Evolutionary conservation across 192 early-diverging fungal species (phyloP).

Genomic region (Ambispora gerdemannii): DNA sequence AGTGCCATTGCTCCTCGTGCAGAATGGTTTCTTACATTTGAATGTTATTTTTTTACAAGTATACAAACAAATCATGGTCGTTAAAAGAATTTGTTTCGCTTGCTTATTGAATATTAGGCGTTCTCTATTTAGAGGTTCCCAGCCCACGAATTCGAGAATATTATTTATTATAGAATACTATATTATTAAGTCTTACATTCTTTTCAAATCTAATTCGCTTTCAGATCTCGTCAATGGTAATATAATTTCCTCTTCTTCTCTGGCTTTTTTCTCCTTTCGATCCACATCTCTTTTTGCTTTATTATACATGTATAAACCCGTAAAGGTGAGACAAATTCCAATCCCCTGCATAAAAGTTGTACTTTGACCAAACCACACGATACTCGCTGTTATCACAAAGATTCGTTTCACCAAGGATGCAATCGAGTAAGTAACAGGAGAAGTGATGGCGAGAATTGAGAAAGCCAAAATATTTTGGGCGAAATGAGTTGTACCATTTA

Average conservation of each 20-base stretch:
- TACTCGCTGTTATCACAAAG: constrained; percentile 79
- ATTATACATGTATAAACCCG: constrained; percentile 83
- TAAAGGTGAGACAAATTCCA: constrained; percentile 78
- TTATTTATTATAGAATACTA: too few species aligned
- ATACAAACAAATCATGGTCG: too few species aligned
- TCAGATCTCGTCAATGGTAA: constrained; percentile 20
- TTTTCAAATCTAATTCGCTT: neutral
- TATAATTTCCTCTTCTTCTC: constrained; percentile 30
- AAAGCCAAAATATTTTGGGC: constrained; percentile 80
- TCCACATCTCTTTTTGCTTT: constrained; percentile 69
- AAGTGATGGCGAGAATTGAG: constrained; percentile 68
- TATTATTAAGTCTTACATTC: too few species aligned
- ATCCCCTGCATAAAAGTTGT: constrained; percentile 62
- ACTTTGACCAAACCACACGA: constrained; percentile 79
- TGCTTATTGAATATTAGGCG: too few species aligned
- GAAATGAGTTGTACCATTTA: constrained; percentile 83
- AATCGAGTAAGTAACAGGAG: constrained; percentile 85
- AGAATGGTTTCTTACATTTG: too few species aligned
- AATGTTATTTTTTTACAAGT: too few species aligned
- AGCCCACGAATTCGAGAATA: too few species aligned
- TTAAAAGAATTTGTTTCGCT: too few species aligned
- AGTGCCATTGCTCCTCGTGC: too few species aligned
- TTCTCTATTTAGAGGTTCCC: too few species aligned
- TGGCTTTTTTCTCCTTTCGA: constrained; percentile 37
- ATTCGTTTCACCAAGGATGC: constrained; percentile 86